Conservation (phyloP, 148 eudicot genomes). For the Drosera capensis region DNA sequence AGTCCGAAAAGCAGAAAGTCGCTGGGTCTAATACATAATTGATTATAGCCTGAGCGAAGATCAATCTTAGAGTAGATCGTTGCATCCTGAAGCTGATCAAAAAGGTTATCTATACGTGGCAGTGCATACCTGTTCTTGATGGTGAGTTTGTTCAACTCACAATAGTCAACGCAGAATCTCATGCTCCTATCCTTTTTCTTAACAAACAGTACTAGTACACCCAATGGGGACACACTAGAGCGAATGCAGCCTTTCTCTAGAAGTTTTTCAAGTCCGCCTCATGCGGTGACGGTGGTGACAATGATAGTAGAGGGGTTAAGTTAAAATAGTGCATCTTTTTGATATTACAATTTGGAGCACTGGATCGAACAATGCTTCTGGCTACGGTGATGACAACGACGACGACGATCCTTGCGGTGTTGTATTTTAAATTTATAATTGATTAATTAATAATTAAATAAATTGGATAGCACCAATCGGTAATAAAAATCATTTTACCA, state of each 20-base stretch:
- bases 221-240: neutral
- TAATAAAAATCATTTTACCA: no score
- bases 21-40: neutral
- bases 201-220: neutral
- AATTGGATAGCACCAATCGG: no score
- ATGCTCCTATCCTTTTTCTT: neutral
- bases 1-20: neutral
- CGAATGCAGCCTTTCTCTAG: neutral
- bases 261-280: neutral
- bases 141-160: neutral
- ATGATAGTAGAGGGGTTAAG: no score
- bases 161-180: neutral
- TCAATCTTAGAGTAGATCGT: neutral
- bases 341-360: no score
- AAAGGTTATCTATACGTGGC: neutral
- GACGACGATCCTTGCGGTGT: no score
- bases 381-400: no score
- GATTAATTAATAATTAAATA: no score
- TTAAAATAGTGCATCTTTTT: no score
- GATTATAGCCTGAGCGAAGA: neutral
- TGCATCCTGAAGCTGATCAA: neutral
- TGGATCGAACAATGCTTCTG: no score
- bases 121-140: conserved; percentile 1
- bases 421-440: no score
- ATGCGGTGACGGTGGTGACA: no score